Base-by-base conservation (phyloP, 2,329 filamentous ascomycete species). In the Cercospora sp. region DNA sequence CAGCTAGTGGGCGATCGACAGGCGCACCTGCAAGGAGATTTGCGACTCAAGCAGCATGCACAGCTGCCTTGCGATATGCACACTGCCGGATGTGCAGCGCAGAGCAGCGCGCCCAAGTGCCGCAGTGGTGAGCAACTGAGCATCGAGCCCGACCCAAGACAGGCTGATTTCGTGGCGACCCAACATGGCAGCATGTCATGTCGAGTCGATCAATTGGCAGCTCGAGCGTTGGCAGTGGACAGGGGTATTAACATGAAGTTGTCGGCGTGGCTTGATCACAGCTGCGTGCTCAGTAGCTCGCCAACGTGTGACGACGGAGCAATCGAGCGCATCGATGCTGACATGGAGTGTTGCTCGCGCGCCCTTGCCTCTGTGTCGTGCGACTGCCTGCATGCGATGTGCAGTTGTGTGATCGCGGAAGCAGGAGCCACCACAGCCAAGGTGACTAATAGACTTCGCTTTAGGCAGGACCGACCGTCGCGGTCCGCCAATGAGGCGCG, bases 191-290 rank as follows among this genome's bases (percentile, higher is more conserved):
- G 23, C 53, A 58, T 58, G 26, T 30, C 53, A 58, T 58, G 30
- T 58, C 26, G 28, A 58, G 28, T n/a, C 55, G 55, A 58, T 58
- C 55, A 36, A 20, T 12, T 58, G 28, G 55, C n/a, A 58, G 55
- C 55, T 36, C 55, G 55, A 58, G 55, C 55, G 55, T 8, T 33
- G 55, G 16, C 13, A 18, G 28, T 16, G 26, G 55, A 23, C 55
- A 10, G 31, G 55, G 55, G 31, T n/a, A 23, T 18, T 9, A 23
- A 36, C 28, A 18, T n/a, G 55, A 31, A 58, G 30, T 7, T 58
- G 26, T 58, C 55, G 55, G 55, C 55, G 18, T 58, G 55, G 55
- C 55, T 31, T 20, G 55, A 58, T 12, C 26, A 13, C n/a, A 12
- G 6, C 45, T 20, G 18, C 42, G 42, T 12, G 18, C 13, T 30